Percentiles rank a stretch among this genome's conserved stretches.
Evolutionary conservation across 2,329 filamentous ascomycete species (phyloP).

Genomic region (Pyricularia sp.): DNA sequence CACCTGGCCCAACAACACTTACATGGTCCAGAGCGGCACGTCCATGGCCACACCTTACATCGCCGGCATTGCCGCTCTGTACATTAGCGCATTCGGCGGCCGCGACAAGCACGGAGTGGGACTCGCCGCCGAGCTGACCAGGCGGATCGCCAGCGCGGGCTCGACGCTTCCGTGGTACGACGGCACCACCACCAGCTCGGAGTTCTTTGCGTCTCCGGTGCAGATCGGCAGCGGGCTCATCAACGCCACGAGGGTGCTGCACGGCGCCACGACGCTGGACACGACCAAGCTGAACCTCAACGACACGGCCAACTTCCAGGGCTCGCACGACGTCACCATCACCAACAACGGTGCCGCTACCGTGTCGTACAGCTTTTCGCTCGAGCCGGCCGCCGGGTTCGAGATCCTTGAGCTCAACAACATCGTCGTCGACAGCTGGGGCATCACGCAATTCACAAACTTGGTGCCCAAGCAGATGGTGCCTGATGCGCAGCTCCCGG

Average conservation of each 20-base stretch:
- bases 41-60: slow-evolving; percentile 35
- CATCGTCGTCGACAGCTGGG: slow-evolving; percentile 1
- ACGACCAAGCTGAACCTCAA: slow-evolving; percentile 28
- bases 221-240: slow-evolving; percentile 32
- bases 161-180: slow-evolving; percentile 16
- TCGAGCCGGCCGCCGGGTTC: slow-evolving; percentile 20
- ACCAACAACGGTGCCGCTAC: slow-evolving; percentile 22
- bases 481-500: slow-evolving; percentile 7
- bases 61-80: slow-evolving; percentile 27
- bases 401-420: slow-evolving; percentile 15
- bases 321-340: slow-evolving; percentile 16
- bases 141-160: slow-evolving; percentile 21
- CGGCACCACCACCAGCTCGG: slow-evolving; percentile 4
- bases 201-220: slow-evolving; percentile 9
- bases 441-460: slow-evolving; percentile 4
- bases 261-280: slow-evolving; percentile 22
- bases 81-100: slow-evolving; percentile 21
- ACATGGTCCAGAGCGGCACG: slow-evolving; percentile 30
- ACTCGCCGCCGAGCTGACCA: slow-evolving; percentile 15
- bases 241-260: slow-evolving; percentile 30
- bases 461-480: slow-evolving; percentile 5
- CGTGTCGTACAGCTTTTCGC: slow-evolving; percentile 19
- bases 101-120: slow-evolving; percentile 17
- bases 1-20: slow-evolving; percentile 24
- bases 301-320: slow-evolving; percentile 26